phyloP scores from a whole-genome alignment of 805 yeast species.

The Yarrowia divulgata region DNA sequence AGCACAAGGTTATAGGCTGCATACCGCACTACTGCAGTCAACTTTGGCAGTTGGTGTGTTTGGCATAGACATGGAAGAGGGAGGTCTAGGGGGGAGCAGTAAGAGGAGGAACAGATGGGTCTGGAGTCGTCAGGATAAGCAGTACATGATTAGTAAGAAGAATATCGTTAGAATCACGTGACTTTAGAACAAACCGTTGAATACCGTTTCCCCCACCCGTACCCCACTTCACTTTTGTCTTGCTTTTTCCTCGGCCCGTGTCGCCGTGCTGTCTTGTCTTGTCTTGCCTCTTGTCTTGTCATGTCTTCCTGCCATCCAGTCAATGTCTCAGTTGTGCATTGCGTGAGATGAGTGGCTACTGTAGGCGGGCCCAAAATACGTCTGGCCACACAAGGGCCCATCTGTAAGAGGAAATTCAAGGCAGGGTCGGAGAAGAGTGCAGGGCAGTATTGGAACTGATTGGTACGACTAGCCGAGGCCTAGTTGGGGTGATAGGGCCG shows the following conservation, averaged over 20 bases:
- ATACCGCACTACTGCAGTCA: neutral
- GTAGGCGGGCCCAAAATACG: no score
- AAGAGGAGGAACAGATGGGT: no score
- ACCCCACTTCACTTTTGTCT: slow-evolving; percentile 3
- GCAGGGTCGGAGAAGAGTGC: no score
- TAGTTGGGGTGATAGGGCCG: neutral
- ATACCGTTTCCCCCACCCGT: neutral
- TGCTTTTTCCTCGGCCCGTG: slow-evolving; percentile 19
- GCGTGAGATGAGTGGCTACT: slow-evolving; percentile 4
- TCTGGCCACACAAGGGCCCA: neutral
- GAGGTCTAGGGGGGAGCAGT: neutral
- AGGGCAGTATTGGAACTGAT: no score
- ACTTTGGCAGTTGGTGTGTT: no score
- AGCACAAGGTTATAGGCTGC: slow-evolving; percentile 9
- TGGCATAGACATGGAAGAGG: no score
- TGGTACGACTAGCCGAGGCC: neutral
- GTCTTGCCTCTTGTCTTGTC: no score
- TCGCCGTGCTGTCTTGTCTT: neutral
- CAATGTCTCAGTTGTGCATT: slow-evolving; percentile 28
- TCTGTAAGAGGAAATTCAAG: neutral
- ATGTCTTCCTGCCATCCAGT: neutral
- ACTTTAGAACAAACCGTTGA: neutral
- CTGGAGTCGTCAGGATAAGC: no score
- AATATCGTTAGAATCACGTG: neutral
- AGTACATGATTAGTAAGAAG: no score